A percentile compares a stretch with the other conserved stretches of the same genome.
Evolutionary conservation across 495 filamentous ascomycete species (phyloP).

Genomic region (Tuber borchii): DNA sequence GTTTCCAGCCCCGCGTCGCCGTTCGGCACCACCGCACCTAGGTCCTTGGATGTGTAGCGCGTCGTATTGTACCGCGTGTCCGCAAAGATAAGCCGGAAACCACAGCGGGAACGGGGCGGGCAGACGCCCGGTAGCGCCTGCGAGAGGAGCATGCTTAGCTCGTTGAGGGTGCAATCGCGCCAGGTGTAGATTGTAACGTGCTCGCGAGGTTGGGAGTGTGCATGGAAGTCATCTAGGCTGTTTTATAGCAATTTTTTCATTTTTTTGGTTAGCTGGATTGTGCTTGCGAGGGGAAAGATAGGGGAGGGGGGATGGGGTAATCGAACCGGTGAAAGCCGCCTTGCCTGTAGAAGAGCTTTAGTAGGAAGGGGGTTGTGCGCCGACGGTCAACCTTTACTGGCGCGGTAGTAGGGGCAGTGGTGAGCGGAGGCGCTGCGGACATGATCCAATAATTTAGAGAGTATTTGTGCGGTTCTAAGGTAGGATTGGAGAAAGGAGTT

Average conservation of each 20-base stretch:
- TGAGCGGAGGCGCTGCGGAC: constrained; percentile 22
- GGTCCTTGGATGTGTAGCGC: constrained; percentile 64
- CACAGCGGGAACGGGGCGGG: constrained; percentile 72
- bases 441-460: background rate
- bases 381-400: constrained; percentile 58
- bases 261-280: constrained; percentile 15
- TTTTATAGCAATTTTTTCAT: constrained; percentile 6
- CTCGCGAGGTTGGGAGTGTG: constrained; percentile 52
- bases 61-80: constrained; percentile 58
- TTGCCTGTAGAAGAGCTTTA: constrained; percentile 79
- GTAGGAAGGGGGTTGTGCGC: constrained; percentile 74
- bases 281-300: constrained; percentile 9
- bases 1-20: constrained; percentile 51
- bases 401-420: constrained; percentile 13
- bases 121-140: constrained; percentile 61
- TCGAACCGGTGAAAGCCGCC: constrained; percentile 65
- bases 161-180: constrained; percentile 71
- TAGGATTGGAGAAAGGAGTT: background rate
- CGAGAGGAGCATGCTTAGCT: constrained; percentile 71
- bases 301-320: constrained; percentile 34
- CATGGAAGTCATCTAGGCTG: constrained; percentile 62
- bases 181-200: constrained; percentile 84
- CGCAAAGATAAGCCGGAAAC: constrained; percentile 79
- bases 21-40: constrained; percentile 75
- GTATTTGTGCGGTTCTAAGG: constrained; percentile 10